Percentiles rank a stretch among this genome's conserved stretches.
These are phyloP conservation scores for Suillus lakei DNA, from an alignment of 768 basidiomycete genomes.

Conservation along the genomic window DNA sequence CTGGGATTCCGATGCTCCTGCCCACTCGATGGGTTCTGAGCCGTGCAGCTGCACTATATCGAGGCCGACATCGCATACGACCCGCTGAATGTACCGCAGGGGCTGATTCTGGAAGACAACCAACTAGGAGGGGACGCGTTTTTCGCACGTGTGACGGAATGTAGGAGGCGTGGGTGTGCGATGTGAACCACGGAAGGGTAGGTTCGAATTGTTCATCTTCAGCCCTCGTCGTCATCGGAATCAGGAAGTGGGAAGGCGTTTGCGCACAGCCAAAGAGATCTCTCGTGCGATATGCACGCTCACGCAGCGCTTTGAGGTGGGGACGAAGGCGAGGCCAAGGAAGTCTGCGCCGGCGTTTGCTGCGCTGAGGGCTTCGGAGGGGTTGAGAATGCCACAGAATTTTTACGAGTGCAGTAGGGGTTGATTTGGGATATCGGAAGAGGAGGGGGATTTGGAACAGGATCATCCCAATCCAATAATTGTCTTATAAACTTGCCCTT, in stretches of 20 bases:
- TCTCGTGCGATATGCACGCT: slow-evolving; percentile 64
- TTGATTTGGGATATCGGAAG: neutral
- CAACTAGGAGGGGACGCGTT: slow-evolving; percentile 83
- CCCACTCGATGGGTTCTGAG: slow-evolving; percentile 83
- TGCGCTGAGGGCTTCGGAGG: slow-evolving; percentile 76
- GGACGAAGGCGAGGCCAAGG: slow-evolving; percentile 88
- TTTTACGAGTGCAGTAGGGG: slow-evolving; percentile 77
- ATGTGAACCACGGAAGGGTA: slow-evolving; percentile 30
- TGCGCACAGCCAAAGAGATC: slow-evolving; percentile 70
- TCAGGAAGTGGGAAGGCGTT: slow-evolving; percentile 43
- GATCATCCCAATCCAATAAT: slow-evolving; percentile 68
- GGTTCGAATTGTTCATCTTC: slow-evolving; percentile 26
- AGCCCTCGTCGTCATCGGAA: slow-evolving; percentile 16
- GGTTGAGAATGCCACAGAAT: slow-evolving; percentile 88
- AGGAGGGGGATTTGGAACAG: slow-evolving; percentile 33
- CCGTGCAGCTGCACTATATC: slow-evolving; percentile 97
- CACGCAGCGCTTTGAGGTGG: slow-evolving; percentile 72
- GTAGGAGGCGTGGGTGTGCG: slow-evolving; percentile 16
- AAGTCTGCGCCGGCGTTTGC: slow-evolving; percentile 90
- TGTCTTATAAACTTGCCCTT: slow-evolving; percentile 79
- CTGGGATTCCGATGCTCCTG: slow-evolving; percentile 88
- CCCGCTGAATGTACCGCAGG: slow-evolving; percentile 68
- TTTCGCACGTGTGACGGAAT: slow-evolving; percentile 57
- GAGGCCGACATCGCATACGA: slow-evolving; percentile 70
- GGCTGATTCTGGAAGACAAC: slow-evolving; percentile 94